A percentile compares a stretch with the other conserved stretches of the same genome.
phyloP scores from a whole-genome alignment of 2,329 filamentous ascomycete genomes.

The Fusarium avenaceum region DNA sequence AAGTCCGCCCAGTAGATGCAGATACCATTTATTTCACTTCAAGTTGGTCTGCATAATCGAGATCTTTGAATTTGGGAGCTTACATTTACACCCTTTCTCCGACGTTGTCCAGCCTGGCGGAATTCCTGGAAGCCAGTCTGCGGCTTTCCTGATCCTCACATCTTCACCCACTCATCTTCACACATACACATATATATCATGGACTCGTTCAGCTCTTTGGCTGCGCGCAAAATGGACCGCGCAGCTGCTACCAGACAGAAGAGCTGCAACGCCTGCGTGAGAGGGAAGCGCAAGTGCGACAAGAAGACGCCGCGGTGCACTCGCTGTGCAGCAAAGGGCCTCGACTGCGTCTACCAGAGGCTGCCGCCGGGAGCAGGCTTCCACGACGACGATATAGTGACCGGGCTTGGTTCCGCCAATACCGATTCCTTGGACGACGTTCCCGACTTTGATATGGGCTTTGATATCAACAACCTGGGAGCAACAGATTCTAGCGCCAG shows the following conservation, averaged over 20 bases:
- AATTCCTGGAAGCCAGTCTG: conserved; percentile 17
- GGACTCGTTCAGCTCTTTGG: conserved; percentile 47
- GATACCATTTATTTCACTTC: conserved; percentile 7
- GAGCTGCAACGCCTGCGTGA: conserved; percentile 64
- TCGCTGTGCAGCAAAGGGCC: conserved; percentile 59
- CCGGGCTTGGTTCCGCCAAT: conserved; percentile 3
- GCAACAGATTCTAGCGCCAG: conserved; percentile 47
- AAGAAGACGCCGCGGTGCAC: conserved; percentile 60
- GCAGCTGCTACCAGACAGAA: conserved; percentile 62
- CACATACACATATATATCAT: conserved; percentile 34
- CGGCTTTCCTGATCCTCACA: conserved; percentile 10
- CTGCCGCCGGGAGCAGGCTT: conserved; percentile 47
- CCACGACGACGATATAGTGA: conserved; percentile 43
- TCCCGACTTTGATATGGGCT: conserved; percentile 56
- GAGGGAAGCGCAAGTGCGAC: conserved; percentile 63
- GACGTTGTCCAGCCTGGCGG: conserved; percentile 29
- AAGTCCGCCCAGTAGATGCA: conserved; percentile 21
- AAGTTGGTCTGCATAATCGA: conserved; percentile 3
- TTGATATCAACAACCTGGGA: conserved; percentile 53
- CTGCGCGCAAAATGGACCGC: conserved; percentile 50
- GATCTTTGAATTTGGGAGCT: background rate
- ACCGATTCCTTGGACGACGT: conserved; percentile 36
- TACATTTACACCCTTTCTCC: conserved; percentile 15
- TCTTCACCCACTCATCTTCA: background rate
- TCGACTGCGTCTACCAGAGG: conserved; percentile 59